These are phyloP conservation scores for Priceomyces melissophilus DNA, from an alignment of 805 yeast genomes.

Conservation along the genomic window DNA sequence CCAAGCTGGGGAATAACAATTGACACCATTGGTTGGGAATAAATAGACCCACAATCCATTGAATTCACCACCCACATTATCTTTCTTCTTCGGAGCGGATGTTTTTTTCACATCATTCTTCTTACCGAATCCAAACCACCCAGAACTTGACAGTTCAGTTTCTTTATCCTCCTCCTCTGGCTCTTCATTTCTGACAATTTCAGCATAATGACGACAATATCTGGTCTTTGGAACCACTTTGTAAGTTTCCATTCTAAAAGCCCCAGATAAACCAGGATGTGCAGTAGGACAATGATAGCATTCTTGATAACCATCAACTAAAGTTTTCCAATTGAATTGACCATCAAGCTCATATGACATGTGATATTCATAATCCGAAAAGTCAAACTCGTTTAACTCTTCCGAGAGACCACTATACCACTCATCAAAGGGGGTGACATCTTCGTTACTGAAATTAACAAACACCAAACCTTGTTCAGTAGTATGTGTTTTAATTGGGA, in stretches of 20 bases:
- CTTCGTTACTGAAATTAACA: slow-evolving; percentile 46
- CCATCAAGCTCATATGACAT: slow-evolving; percentile 65
- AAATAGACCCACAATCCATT: slow-evolving; percentile 63
- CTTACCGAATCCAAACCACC: slow-evolving; percentile 55
- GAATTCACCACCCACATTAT: slow-evolving; percentile 58
- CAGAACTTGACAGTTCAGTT: slow-evolving; percentile 28
- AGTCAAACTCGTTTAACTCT: slow-evolving; percentile 58
- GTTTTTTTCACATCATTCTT: slow-evolving; percentile 10
- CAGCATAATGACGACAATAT: slow-evolving; percentile 62
- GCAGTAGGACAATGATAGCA: slow-evolving; percentile 70
- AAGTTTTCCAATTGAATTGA: slow-evolving; percentile 62
- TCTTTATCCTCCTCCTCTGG: slow-evolving; percentile 20
- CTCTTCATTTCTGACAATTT: slow-evolving; percentile 34
- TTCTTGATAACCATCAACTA: slow-evolving; percentile 67
- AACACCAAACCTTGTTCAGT: slow-evolving; percentile 57
- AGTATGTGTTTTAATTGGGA: slow-evolving; percentile 51
- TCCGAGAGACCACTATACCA: slow-evolving; percentile 50
- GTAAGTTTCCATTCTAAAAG: slow-evolving; percentile 63
- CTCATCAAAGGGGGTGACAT: slow-evolving; percentile 46
- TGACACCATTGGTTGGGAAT: slow-evolving; percentile 58
- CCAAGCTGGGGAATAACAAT: slow-evolving; percentile 67
- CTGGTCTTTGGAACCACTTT: slow-evolving; percentile 57
- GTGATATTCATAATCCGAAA: slow-evolving; percentile 58
- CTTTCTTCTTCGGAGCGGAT: slow-evolving; percentile 15
- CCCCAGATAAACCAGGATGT: slow-evolving; percentile 56